Evolutionary conservation across 108 stramenopile species (phyloP), one percentile per base, ranked within the genome.

Genomic region (Nitzschia inconspicua): DNA sequence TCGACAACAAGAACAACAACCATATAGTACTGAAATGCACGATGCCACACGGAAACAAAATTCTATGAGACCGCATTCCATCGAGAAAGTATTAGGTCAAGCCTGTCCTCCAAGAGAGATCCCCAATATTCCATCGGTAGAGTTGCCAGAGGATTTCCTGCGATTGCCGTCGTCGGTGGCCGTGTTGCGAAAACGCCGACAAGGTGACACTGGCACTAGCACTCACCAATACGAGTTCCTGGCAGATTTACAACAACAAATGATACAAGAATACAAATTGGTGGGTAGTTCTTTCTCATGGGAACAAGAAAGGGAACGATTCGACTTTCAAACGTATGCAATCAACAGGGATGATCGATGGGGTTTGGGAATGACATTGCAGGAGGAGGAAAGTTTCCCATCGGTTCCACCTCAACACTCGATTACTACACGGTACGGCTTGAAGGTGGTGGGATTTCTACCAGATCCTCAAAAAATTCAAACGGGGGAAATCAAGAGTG

Each of bases 301-400:
- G n/a, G n/a, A n/a, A n/a, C 28, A 53, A 11, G 28, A 53, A 39
- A 37, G 23, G n/a, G 18, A 56, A 18, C 6, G 35, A 39, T 6
- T 30, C 16, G 23, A 47, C n/a, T 55, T 44, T 18, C 41, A 32
- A 23, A 28, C 39, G 28, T 31, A 34, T 29, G 34, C 27, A 16
- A 23, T 65, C 7, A 30, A 42, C 26, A 58, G 13, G 41, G 32
- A 31, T 24, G 29, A 49, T 26, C 36, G 30, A 14, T 16, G 67
- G 14, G 84, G 91, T 27, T 47, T 92, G 48, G 91, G 91, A 23
- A 83, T 92, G 79, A 79, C 77, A 24, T 51, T 92, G 66, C 34
- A 66, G 0, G 75, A 78, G 59, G 72, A 83, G 10, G 65, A 57
- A 40, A 55, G 80, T 3, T 68, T 65, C 79, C 73, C 7, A 22